phyloP scores from a whole-genome alignment of 257 asterid species.

The Striga asiatica region DNA sequence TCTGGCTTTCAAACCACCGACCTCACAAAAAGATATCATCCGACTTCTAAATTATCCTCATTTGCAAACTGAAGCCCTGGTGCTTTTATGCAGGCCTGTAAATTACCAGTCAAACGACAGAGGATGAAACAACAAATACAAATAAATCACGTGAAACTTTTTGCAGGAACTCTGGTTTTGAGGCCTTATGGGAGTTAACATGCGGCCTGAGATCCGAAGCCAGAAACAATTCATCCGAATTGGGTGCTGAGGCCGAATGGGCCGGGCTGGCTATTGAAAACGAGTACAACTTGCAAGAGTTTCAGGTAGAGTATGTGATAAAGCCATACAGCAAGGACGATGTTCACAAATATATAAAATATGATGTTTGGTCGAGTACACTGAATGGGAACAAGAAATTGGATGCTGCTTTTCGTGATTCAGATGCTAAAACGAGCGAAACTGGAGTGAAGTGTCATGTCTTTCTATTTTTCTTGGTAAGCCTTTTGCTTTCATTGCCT shows the following conservation, averaged over 20 bases:
- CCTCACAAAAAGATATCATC: conserved; percentile 25
- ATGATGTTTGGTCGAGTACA: too few relatives aligned
- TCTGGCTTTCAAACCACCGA: conserved; percentile 35
- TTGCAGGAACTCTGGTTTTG: conserved; percentile 32
- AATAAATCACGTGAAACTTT: conserved; percentile 27
- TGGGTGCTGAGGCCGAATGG: conserved; percentile 25
- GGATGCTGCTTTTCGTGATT: conserved; percentile 40
- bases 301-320: conserved; percentile 41
- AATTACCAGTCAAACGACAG: conserved; percentile 35
- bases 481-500: conserved; percentile 5
- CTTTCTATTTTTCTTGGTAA: conserved; percentile 59
- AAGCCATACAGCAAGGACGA: conserved; percentile 75
- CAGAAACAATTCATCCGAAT: conserved; percentile 18
- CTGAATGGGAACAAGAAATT: conserved; percentile 59
- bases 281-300: conserved; percentile 38
- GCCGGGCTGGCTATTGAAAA: conserved; percentile 21
- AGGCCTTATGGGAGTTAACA: conserved; percentile 38
- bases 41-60: conserved; percentile 32
- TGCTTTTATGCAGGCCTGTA: conserved; percentile 28
- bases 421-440: conserved; percentile 34
- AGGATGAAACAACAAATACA: conserved; percentile 36
- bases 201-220: conserved; percentile 54
- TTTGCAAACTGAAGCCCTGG: conserved; percentile 31
- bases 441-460: conserved; percentile 36
- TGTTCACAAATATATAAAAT: conserved; percentile 53